Conservation (phyloP, 83 land plant species). For the Diphasiastrum complanatum region DNA sequence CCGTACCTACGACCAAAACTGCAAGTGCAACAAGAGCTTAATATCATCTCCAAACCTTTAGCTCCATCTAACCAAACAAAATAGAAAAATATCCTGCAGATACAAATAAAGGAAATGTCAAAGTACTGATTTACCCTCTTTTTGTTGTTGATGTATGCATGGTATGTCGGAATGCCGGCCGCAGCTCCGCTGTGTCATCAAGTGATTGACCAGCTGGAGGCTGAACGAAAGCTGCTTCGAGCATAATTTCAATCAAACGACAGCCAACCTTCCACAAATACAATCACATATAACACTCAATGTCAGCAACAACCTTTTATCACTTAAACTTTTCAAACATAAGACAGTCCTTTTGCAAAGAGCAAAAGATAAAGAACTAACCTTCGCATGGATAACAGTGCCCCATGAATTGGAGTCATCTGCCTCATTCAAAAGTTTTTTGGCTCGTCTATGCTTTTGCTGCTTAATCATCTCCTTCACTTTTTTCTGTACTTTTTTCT, state of each 20-base stretch:
- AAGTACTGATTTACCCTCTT: neutral
- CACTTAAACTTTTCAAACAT: neutral
- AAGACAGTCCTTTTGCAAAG: neutral
- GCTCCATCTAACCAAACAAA: neutral
- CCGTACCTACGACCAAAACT: slow-evolving; percentile 46
- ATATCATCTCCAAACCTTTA: neutral
- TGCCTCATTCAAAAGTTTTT: slow-evolving; percentile 39
- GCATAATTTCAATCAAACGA: slow-evolving; percentile 64
- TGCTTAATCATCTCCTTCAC: slow-evolving; percentile 59
- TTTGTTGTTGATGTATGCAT: slow-evolving; percentile 28
- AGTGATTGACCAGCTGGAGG: slow-evolving; percentile 64
- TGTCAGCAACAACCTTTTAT: neutral
- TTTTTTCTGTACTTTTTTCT: slow-evolving; percentile 42
- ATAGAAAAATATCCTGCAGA: neutral
- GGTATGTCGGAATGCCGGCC: slow-evolving; percentile 77
- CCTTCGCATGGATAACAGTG: slow-evolving; percentile 54
- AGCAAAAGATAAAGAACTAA: slow-evolving; percentile 12
- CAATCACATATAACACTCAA: neutral
- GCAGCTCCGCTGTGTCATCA: slow-evolving; percentile 65
- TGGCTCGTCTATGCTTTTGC: slow-evolving; percentile 38
- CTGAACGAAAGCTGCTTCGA: slow-evolving; percentile 72
- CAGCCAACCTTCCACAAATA: slow-evolving; percentile 61
- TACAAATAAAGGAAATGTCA: neutral
- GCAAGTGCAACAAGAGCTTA: slow-evolving; percentile 16
- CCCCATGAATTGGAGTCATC: slow-evolving; percentile 70